Percentiles rank a stretch among this genome's conserved stretches.
These are phyloP conservation scores for Dactylonectria macrodidyma DNA, from an alignment of 2,329 filamentous ascomycete genomes.

Conservation along the genomic window DNA sequence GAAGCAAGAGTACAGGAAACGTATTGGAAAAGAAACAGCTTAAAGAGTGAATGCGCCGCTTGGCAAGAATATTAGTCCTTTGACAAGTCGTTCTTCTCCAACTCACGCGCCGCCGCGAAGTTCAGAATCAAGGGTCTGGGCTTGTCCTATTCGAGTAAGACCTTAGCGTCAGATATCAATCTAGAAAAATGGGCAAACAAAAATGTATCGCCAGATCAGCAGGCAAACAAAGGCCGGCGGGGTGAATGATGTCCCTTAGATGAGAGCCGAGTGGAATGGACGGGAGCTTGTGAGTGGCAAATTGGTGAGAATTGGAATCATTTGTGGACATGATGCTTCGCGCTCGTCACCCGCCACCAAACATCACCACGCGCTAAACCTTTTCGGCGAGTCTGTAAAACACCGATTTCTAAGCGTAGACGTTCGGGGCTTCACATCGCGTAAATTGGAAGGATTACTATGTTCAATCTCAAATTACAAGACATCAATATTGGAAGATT, in stretches of 20 bases:
- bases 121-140: neutral
- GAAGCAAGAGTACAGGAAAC: neutral
- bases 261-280: conserved; percentile 1
- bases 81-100: neutral
- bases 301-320: neutral
- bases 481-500: no score
- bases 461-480: no score
- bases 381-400: neutral
- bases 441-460: no score
- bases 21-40: neutral
- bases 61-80: neutral
- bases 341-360: neutral
- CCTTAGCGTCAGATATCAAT: neutral
- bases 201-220: neutral
- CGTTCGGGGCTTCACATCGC: neutral
- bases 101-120: neutral
- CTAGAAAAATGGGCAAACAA: neutral
- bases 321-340: neutral
- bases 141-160: neutral
- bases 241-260: neutral
- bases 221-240: neutral
- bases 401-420: neutral
- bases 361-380: neutral
- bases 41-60: neutral
- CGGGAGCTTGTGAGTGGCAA: neutral